Percentiles rank a stretch among this genome's conserved stretches.
Evolutionary conservation across 2,329 filamentous ascomycete species (phyloP).

Genomic region (Coniochaeta ligniaria): DNA sequence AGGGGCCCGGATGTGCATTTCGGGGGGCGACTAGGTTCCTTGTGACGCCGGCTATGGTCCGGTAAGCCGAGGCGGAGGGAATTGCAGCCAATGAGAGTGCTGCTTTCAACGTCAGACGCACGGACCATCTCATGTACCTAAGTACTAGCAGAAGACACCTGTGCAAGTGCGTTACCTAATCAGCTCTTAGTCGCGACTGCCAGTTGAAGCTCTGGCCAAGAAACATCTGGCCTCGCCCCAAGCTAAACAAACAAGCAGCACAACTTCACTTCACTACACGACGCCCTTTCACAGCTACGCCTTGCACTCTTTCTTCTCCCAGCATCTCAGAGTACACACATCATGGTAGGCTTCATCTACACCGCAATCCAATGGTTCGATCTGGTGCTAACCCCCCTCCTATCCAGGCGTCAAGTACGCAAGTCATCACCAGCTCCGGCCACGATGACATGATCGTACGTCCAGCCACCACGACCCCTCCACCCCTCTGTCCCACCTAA

Average conservation of each 20-base stretch:
- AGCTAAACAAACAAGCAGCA: too few relatives aligned
- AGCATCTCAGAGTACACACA: not conserved
- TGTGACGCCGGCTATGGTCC: not conserved
- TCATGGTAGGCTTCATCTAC: not conserved
- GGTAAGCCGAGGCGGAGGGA: not conserved
- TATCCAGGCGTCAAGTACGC: conserved; percentile 36
- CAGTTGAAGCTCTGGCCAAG: not conserved
- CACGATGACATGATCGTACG: conserved; percentile 99
- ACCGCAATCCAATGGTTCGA: not conserved
- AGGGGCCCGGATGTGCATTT: not conserved
- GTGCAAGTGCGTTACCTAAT: too few relatives aligned
- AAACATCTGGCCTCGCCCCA: too few relatives aligned
- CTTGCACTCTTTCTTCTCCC: too few relatives aligned
- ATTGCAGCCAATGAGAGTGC: not conserved
- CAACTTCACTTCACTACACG: too few relatives aligned
- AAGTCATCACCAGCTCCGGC: conserved; percentile 76
- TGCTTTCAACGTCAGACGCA: not conserved
- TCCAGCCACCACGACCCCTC: conserved; percentile 16
- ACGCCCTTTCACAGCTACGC: too few relatives aligned
- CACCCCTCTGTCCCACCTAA: conserved; percentile 4
- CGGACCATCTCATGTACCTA: not conserved
- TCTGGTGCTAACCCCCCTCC: not conserved
- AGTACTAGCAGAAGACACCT: too few relatives aligned
- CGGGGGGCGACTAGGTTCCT: not conserved
- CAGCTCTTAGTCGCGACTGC: too few relatives aligned